Base-by-base conservation (phyloP, 2,329 filamentous ascomycete genomes). In the Hyphodiscus sp. region DNA sequence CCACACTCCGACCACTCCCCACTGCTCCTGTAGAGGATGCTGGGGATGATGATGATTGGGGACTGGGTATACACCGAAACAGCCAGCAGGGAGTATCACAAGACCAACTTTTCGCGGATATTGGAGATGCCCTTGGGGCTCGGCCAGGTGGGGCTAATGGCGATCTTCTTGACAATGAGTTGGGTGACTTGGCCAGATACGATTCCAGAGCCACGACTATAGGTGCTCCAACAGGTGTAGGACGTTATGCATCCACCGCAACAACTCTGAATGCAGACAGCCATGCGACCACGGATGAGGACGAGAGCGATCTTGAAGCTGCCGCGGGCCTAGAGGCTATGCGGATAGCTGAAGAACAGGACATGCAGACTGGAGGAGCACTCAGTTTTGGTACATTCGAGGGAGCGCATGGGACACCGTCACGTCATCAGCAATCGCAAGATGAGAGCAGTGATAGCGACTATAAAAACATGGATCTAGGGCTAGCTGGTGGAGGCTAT, bases 251-350 rank as follows among this genome's bases (percentile, higher is more conserved):
- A 58, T 80, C 79, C 1, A 74, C 69, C 18, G 75, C 75, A 3
- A 76, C 74, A 6, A 80, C 76, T 15, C 55, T 72, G 20, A 69
- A 70, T 29, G 61, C 65, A 13, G 67, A 69, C 15, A 68, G 70
- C 47, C 50, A 46, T 15, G 51, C 55, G 11, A 54, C 58, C 15
- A 56, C 71, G 11, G 64, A 63, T 26, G 87, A 73, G 13, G 87
- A 92, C 51, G 90, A 95, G 48, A 95, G 90, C 65, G 92, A 97
- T 66, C 83, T 87, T 0, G 92, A 96, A 69, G 92, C 87, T 19
- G 85, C 87, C 41, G 89, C 89, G 56, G 92, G 94, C 16, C 73
- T 95, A 49, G 81, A 88, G 66, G 91, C 91, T 60, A 83, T 97
- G 79, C 83, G 84, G 54, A 82, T 91, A 71, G 91, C 90, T 4